Evolutionary conservation across 2,329 filamentous ascomycete species (phyloP).

Genomic region (Ceratocystis ficicola): DNA sequence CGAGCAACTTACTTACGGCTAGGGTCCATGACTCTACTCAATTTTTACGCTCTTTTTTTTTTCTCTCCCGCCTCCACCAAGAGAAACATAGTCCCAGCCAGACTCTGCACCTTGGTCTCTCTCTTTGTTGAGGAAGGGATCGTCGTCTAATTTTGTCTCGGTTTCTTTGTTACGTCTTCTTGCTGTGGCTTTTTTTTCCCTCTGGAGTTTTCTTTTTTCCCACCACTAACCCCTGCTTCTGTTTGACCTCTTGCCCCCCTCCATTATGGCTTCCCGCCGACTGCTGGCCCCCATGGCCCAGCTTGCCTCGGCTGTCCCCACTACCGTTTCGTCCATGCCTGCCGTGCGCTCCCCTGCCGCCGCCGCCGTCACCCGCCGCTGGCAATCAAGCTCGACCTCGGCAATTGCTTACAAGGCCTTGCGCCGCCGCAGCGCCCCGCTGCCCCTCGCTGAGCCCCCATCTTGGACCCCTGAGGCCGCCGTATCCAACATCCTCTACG

Average conservation of each 20-base stretch:
- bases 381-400: slow-evolving; percentile 61
- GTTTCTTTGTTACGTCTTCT: neutral
- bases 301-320: slow-evolving; percentile 25
- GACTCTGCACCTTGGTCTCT: neutral
- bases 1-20: neutral
- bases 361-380: slow-evolving; percentile 24
- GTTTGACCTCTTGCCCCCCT: slow-evolving; percentile 22
- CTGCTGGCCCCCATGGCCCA: slow-evolving; percentile 34
- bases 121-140: slow-evolving; percentile 10
- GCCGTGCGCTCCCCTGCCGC: slow-evolving; percentile 23
- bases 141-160: neutral
- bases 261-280: slow-evolving; percentile 36
- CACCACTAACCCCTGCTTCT: slow-evolving; percentile 9
- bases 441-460: slow-evolving; percentile 63
- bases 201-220: slow-evolving; percentile 4
- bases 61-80: slow-evolving; percentile 14
- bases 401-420: slow-evolving; percentile 95
- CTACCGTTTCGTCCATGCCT: slow-evolving; percentile 28
- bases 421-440: slow-evolving; percentile 75
- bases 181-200: neutral
- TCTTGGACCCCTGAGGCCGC: slow-evolving; percentile 86
- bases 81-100: slow-evolving; percentile 15
- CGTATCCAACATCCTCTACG: slow-evolving; percentile 97
- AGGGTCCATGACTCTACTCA: slow-evolving; percentile 8
- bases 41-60: slow-evolving; percentile 20